These are phyloP conservation scores for Lactarius sp. DNA, from an alignment of 768 basidiomycete genomes.

Conservation along the genomic window DNA sequence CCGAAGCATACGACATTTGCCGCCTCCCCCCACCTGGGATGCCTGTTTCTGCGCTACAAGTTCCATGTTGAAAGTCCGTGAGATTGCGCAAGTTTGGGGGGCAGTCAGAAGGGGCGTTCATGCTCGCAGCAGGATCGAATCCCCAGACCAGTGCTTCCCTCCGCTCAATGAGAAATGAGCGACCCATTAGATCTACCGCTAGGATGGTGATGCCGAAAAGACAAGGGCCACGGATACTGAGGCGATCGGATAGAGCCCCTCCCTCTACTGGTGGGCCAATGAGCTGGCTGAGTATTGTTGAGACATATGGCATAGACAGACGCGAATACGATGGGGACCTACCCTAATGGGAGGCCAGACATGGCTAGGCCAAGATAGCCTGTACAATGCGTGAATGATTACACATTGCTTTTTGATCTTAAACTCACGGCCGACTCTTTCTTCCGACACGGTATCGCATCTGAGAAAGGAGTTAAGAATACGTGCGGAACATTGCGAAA, in stretches of 20 bases:
- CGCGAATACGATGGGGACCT: background rate
- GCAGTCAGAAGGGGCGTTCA: background rate
- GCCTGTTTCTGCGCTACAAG: background rate
- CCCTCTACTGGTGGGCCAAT: conserved; percentile 39
- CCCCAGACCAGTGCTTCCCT: conserved; percentile 34
- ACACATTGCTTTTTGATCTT: background rate
- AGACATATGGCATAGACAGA: background rate
- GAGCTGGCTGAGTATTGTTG: conserved; percentile 28
- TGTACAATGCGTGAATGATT: conserved; percentile 17
- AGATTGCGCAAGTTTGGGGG: background rate
- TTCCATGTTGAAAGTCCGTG: background rate
- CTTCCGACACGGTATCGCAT: conserved; percentile 37
- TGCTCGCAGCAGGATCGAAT: conserved; percentile 25
- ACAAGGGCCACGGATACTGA: conserved; percentile 38
- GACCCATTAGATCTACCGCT: conserved; percentile 34
- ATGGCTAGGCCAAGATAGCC: conserved; percentile 40
- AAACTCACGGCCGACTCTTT: conserved; percentile 35
- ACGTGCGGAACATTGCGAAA: background rate
- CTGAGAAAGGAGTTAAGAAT: conserved; percentile 23
- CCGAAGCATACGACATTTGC: background rate
- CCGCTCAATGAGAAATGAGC: conserved; percentile 38
- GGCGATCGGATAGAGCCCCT: conserved; percentile 33
- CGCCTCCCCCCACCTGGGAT: background rate
- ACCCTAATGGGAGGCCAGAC: conserved; percentile 39
- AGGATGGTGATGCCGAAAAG: conserved; percentile 36